Evolutionary conservation across 2,329 filamentous ascomycete genomes (phyloP), one percentile per base, ranked within the genome.

Genomic region (Ceratocystis destructans): DNA sequence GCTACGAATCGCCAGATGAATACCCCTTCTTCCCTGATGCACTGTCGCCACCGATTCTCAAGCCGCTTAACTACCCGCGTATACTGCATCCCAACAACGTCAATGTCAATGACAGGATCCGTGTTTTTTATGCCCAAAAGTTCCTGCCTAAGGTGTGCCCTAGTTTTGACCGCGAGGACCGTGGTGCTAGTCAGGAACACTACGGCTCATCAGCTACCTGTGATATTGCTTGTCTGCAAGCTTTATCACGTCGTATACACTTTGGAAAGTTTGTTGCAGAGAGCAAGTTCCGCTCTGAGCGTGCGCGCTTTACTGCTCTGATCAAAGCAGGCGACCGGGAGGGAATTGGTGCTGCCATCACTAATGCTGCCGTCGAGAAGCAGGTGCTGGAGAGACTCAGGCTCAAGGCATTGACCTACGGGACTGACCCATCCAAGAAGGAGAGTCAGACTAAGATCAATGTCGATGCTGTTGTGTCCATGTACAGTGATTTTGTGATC

Each of bases 191-290:
- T 15, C 86, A 90, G 74, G 94, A 97, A 77, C 96, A 99, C 78
- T 99, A 97, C 78, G 94, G 94, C 17, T 95, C 89, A 5, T 83
- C 92, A 0, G 93, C 91, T 1, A 96, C 90, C 0, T 91, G 88
- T 74, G 94, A 99, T 76, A 94, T 99, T 69, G 82, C 84, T 64
- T 93, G 89, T 72, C 79, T 99, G 70, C 94, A 99, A 79, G 89
- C 94, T 2, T 78, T 99, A 61, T 95, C 90, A 48, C 83, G 93
- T 53, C 82, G 94, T 66, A 94, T 99, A 71, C 94, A 99, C 77
- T 99, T 96, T 78, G 94, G 94, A 71, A 99, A 97, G 78, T 97
- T 97, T 73, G 94, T 99, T 7, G 94, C 94, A 55, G 94, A 99
- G 80, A 87, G 87, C 68, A 99, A 99, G 78, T 99, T 96, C 77